phyloP scores from a whole-genome alignment of 164 flowering plant genomes.

The Aristolochia contorta region DNA sequence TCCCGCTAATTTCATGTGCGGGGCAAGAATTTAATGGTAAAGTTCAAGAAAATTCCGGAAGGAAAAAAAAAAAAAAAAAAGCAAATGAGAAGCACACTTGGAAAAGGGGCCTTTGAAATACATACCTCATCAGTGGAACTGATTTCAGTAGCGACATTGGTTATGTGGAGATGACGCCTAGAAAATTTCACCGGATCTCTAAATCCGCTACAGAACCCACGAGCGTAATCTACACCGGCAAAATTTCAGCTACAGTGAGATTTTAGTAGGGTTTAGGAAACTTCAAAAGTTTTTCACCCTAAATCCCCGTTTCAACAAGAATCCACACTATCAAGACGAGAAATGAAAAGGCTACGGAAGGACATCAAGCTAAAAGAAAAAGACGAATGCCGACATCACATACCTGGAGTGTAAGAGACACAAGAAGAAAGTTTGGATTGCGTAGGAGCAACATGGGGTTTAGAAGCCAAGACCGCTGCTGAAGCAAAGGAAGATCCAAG shows the following conservation, averaged over 20 bases:
- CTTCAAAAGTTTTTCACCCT: neutral
- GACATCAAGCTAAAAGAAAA: too few relatives aligned
- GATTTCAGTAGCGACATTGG: conserved; percentile 73
- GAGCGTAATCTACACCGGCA: conserved; percentile 38
- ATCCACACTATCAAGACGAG: neutral
- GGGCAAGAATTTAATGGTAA: neutral
- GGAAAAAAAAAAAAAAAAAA: neutral
- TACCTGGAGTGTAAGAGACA: neutral
- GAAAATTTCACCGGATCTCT: conserved; percentile 35
- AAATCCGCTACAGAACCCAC: conserved; percentile 43
- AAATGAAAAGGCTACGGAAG: neutral
- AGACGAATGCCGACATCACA: neutral
- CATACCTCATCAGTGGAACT: conserved; percentile 50
- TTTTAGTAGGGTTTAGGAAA: neutral
- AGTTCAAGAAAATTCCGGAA: neutral
- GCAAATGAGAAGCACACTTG: neutral
- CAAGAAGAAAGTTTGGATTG: conserved; percentile 20
- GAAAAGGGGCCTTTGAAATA: neutral
- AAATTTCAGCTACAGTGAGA: neutral
- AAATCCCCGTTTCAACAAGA: neutral
- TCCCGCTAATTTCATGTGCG: neutral
- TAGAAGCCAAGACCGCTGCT: conserved; percentile 28
- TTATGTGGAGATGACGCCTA: conserved; percentile 34
- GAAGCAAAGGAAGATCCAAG: conserved; percentile 25
- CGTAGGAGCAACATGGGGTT: conserved; percentile 14